Percentiles rank a stretch among this genome's conserved stretches.
phyloP scores from a whole-genome alignment of 2,329 filamentous ascomycete genomes.

The Aspergillus eucalypticola region DNA sequence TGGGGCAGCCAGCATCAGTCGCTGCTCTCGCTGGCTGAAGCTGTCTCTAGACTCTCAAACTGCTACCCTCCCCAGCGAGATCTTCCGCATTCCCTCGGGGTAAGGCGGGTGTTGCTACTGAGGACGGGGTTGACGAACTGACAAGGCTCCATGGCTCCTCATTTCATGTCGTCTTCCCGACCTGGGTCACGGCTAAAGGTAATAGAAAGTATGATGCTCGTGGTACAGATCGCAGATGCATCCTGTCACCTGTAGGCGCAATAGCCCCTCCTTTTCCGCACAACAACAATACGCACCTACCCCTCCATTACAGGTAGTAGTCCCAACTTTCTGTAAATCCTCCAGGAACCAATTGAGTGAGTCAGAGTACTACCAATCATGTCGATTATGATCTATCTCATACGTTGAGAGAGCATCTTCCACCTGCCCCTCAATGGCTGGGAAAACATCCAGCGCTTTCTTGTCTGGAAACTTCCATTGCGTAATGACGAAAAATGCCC shows the following conservation, averaged over 20 bases:
- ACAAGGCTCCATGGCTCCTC: not conserved
- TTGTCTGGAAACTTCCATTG: slow-evolving; percentile 21
- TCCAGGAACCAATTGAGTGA: not conserved
- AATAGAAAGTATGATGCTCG: not conserved
- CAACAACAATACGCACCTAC: not conserved
- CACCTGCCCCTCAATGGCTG: not conserved
- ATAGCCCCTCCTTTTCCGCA: not conserved
- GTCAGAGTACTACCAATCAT: not conserved
- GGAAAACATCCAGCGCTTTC: not conserved
- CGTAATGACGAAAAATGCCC: slow-evolving; percentile 26
- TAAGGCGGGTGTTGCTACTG: slow-evolving; percentile 25
- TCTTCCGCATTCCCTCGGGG: slow-evolving; percentile 41
- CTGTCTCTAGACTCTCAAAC: slow-evolving; percentile 19
- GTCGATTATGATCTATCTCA: not conserved
- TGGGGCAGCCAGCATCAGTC: slow-evolving; percentile 35
- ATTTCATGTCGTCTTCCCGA: not conserved
- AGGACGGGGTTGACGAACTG: not conserved
- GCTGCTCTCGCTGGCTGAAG: slow-evolving; percentile 30
- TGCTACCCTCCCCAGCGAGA: slow-evolving; percentile 34
- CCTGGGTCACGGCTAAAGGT: not conserved
- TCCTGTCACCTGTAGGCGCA: not conserved
- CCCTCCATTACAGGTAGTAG: not conserved
- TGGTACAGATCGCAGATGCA: not conserved
- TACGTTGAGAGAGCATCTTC: slow-evolving; percentile 2
- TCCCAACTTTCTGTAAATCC: not conserved